Conservation (phyloP, 169 alveolate species). For the Plasmodium ovale region DNA sequence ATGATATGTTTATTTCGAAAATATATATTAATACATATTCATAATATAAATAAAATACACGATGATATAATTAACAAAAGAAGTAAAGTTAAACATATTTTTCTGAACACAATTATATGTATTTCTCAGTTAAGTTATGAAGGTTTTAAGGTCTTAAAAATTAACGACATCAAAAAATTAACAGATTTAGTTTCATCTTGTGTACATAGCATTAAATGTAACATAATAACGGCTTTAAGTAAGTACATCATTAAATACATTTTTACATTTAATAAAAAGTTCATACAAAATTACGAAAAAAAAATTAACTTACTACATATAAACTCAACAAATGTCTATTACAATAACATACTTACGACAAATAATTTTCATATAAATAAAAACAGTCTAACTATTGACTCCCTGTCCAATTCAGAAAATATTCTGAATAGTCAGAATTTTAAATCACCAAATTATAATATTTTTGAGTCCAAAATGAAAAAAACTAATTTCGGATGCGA, state of each 20-base stretch:
- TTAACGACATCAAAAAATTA: slow-evolving; percentile 50
- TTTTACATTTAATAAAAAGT: slow-evolving; percentile 68
- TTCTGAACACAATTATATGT: slow-evolving; percentile 64
- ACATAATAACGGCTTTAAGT: slow-evolving; percentile 58
- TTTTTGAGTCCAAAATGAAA: too few species aligned
- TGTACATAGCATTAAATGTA: slow-evolving; percentile 67
- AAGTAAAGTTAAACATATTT: slow-evolving; percentile 59
- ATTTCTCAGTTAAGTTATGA: slow-evolving; percentile 68
- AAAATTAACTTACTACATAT: slow-evolving; percentile 64
- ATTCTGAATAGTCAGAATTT: too few species aligned
- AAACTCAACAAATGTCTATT: slow-evolving; percentile 72
- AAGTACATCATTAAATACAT: slow-evolving; percentile 71
- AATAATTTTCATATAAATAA: slow-evolving; percentile 6
- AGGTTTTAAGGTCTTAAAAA: slow-evolving; percentile 66
- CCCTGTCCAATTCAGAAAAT: not conserved
- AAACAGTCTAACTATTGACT: not conserved
- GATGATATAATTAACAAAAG: slow-evolving; percentile 55
- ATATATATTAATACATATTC: slow-evolving; percentile 56
- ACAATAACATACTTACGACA: slow-evolving; percentile 37
- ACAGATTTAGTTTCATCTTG: slow-evolving; percentile 47
- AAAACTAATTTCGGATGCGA: too few species aligned
- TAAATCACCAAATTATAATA: too few species aligned
- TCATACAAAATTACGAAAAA: slow-evolving; percentile 70
- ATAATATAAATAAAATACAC: slow-evolving; percentile 56
- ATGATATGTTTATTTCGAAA: slow-evolving; percentile 49